These are phyloP conservation scores for Crithidia expoeki DNA, from an alignment of 208 protist species.

Conservation along the genomic window DNA sequence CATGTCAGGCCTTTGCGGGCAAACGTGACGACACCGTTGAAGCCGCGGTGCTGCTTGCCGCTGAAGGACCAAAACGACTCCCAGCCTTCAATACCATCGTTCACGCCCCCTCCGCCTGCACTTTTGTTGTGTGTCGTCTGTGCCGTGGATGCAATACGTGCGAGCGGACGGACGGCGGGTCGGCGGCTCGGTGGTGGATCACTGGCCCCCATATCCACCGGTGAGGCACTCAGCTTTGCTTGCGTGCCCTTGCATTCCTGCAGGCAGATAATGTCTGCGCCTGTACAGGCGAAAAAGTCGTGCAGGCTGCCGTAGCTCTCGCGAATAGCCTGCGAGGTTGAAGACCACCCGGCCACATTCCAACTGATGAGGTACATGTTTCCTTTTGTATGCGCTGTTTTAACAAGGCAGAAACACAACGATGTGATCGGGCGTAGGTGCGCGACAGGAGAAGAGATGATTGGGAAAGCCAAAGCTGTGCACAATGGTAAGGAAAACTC, in stretches of 20 bases:
- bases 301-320: conserved; percentile 79
- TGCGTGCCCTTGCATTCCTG: conserved; percentile 85
- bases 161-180: conserved; percentile 16
- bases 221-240: conserved; percentile 53
- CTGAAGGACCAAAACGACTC: conserved; percentile 89
- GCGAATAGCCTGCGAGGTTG: conserved; percentile 65
- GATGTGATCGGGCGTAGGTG: too few relatives aligned
- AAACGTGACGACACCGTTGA: conserved; percentile 91
- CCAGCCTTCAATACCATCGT: conserved; percentile 64
- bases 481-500: too few relatives aligned
- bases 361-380: conserved; percentile 88
- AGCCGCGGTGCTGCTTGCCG: conserved; percentile 64
- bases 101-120: conserved; percentile 12
- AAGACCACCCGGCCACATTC: conserved; percentile 89
- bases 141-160: conserved; percentile 4
- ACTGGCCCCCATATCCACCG: conserved; percentile 68
- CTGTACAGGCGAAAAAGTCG: conserved; percentile 65
- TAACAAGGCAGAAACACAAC: too few relatives aligned
- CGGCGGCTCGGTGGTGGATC: conserved; percentile 39
- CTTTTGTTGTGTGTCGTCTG: background rate
- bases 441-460: too few relatives aligned
- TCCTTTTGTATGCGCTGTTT: too few relatives aligned
- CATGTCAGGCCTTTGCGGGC: conserved; percentile 68
- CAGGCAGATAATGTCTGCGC: conserved; percentile 81
- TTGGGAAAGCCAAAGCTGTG: too few relatives aligned